Evolutionary conservation across 495 filamentous ascomycete species (phyloP).

Genomic region (Beverwykella pulmonaria): DNA sequence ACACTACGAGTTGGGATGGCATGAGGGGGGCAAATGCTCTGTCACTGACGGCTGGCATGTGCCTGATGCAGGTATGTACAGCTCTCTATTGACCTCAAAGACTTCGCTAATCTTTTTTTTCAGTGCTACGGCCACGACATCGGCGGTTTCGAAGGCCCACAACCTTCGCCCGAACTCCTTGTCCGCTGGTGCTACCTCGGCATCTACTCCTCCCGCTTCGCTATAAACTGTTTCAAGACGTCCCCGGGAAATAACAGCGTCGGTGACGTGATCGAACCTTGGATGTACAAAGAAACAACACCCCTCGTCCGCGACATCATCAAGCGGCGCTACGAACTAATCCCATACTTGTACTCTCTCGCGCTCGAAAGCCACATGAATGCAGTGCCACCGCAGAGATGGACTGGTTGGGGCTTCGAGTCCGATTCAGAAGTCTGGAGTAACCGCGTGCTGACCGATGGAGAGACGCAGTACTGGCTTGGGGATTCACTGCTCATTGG

Average conservation of each 20-base stretch:
- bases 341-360: constrained; percentile 69
- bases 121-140: constrained; percentile 71
- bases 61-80: constrained; percentile 55
- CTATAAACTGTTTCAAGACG: constrained; percentile 77
- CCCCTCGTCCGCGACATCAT: constrained; percentile 63
- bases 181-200: constrained; percentile 72
- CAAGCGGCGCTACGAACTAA: constrained; percentile 67
- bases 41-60: constrained; percentile 67
- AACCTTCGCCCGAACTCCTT: constrained; percentile 67
- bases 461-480: constrained; percentile 72
- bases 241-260: constrained; percentile 60
- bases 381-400: constrained; percentile 64
- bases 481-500: constrained; percentile 66
- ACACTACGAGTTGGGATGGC: constrained; percentile 52
- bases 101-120: constrained; percentile 3
- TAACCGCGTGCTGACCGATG: constrained; percentile 50
- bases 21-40: constrained; percentile 70
- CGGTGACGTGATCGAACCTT: constrained; percentile 72
- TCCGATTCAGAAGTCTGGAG: constrained; percentile 65
- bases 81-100: neutral
- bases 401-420: constrained; percentile 71
- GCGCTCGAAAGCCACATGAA: constrained; percentile 60
- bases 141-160: constrained; percentile 71
- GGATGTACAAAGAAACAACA: constrained; percentile 69
- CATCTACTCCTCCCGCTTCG: constrained; percentile 67